These are phyloP conservation scores for Rhodotorula sp. DNA, from an alignment of 1,284 basidiomycete genomes.

Conservation along the genomic window DNA sequence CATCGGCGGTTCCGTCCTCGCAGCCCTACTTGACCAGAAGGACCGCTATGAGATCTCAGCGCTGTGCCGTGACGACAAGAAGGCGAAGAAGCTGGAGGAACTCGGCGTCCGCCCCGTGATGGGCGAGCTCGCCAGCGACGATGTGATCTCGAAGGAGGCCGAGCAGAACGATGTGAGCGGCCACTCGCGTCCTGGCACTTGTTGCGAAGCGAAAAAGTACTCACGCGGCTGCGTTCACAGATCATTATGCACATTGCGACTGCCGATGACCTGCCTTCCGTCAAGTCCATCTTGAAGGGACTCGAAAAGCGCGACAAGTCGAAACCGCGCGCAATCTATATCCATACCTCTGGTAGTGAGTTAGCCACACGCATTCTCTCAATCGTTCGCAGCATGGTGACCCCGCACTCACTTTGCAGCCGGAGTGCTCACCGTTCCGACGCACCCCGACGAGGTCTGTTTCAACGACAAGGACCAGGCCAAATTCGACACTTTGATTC, in stretches of 20 bases:
- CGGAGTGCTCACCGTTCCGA: constrained; percentile 22
- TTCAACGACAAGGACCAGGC: constrained; percentile 25
- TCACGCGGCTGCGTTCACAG: background rate
- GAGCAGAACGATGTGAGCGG: constrained; percentile 21
- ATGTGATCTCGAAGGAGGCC: constrained; percentile 24
- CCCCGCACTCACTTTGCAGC: background rate
- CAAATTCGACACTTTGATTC: constrained; percentile 24
- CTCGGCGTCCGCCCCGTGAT: constrained; percentile 27
- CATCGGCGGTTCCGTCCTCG: constrained; percentile 33
- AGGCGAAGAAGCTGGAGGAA: constrained; percentile 26
- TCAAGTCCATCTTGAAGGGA: constrained; percentile 34
- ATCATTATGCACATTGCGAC: constrained; percentile 37
- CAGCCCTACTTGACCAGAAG: constrained; percentile 13
- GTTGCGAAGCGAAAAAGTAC: background rate
- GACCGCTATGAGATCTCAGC: constrained; percentile 20
- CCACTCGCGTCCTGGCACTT: background rate
- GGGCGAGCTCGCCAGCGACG: constrained; percentile 22
- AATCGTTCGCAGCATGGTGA: too few species aligned
- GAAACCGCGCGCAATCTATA: constrained; percentile 25
- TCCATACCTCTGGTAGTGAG: constrained; percentile 38
- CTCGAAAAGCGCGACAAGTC: constrained; percentile 16
- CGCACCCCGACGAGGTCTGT: constrained; percentile 17
- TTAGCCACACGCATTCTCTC: too few species aligned
- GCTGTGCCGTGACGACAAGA: constrained; percentile 17
- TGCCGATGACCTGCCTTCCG: constrained; percentile 35